Base-by-base conservation (phyloP, 805 yeast genomes). In the Wickerhamiella cacticola region DNA sequence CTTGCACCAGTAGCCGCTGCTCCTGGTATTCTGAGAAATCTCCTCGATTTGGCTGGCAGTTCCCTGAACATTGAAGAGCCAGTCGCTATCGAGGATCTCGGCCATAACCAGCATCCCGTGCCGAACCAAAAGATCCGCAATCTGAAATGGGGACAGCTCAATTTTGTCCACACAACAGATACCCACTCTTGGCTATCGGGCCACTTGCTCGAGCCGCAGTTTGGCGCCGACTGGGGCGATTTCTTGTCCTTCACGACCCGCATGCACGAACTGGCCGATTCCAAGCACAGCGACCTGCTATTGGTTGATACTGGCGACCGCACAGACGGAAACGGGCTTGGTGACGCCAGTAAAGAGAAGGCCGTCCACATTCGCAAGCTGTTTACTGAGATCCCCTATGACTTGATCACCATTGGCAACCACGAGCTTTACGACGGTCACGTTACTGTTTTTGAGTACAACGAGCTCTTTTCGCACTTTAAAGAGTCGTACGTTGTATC, bases 131-230 rank as follows among this genome's bases (percentile, higher is more conserved):
- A 45, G 34, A 45, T 47, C 45, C 49, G 45, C 59, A 5, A 58
- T 74, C 58, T 87, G 24, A 58, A 63, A 9, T 71, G 87, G 73
- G 86, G 87, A 0, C 75, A 79, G 48, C 50, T 92, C 40, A 89
- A 92, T 66, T 84, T 92, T 56, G 58, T 89, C 23, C 97, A 89
- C 58, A 88, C 97, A 0, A 92, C 98, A 0, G 98, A 89, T 58
- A 89, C 96, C 2, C 98, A 89, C 63, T 96, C 71, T 31, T 89
- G 98, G 98, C 75, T 82, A 13, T 15, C 26, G 8, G 42, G 42
- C 34, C 64, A 92, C 45, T 56, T 76, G 34, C 78, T 79, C 54
- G 96, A 88, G 62, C 70, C 73, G 24, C 45, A 54, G 40, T 58
- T 58, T 49, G 50, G 60, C 43, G 89, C 82, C 6, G 84, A 87